phyloP scores from a whole-genome alignment of 2,329 filamentous ascomycete species.

The Sclerotiophoma versabilis region DNA sequence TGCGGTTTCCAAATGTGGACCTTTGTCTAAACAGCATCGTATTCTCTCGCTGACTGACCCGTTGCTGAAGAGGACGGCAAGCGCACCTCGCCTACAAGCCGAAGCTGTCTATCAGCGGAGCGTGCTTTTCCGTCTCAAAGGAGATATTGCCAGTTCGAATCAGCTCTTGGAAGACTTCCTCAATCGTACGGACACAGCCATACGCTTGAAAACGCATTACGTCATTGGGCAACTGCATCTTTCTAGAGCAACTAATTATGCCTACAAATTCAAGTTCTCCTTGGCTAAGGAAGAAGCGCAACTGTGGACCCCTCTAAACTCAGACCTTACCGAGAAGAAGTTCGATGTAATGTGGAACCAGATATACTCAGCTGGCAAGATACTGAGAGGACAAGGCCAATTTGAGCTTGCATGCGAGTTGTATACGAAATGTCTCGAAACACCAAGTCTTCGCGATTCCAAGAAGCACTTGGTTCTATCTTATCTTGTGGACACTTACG shows the following conservation, averaged over 20 bases:
- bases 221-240: neutral
- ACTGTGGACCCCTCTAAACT: neutral
- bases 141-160: neutral
- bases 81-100: neutral
- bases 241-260: neutral
- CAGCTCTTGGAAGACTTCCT: neutral
- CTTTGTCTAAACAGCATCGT: neutral
- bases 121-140: neutral
- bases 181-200: neutral
- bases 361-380: neutral
- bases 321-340: neutral
- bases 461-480: neutral
- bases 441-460: neutral
- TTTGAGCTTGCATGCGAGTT: neutral
- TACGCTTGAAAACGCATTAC: neutral
- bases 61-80: neutral
- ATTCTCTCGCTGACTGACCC: neutral
- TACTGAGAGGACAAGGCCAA: neutral
- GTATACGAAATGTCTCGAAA: neutral
- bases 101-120: neutral
- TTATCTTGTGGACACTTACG: neutral
- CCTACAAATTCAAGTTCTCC: neutral
- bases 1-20: neutral
- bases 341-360: neutral
- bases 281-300: neutral